Conservation (phyloP, 1,284 basidiomycete species). For the Ceratobasidium sp. region DNA sequence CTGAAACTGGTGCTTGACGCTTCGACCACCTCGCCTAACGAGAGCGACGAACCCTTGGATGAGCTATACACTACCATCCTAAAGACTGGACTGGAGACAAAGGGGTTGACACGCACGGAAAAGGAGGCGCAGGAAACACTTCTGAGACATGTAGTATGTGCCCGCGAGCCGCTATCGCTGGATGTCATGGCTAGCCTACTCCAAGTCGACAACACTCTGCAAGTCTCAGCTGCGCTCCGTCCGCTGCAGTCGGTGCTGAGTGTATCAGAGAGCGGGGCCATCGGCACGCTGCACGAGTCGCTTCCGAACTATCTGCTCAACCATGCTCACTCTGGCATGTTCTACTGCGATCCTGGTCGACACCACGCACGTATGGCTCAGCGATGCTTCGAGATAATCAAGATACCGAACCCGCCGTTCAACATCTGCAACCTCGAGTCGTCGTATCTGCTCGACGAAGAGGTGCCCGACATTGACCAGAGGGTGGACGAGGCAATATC, state of each 20-base stretch:
- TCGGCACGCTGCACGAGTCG: not conserved
- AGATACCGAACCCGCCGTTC: conserved; percentile 1
- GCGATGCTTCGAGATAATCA: conserved; percentile 6
- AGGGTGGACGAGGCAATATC: not conserved
- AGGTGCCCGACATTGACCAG: not conserved
- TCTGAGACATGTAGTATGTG: not conserved
- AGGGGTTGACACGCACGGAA: not conserved
- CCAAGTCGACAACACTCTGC: not conserved
- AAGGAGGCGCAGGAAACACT: not conserved
- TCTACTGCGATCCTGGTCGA: not conserved
- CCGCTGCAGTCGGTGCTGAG: not conserved
- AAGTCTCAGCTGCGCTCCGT: not conserved
- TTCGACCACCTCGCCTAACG: not conserved
- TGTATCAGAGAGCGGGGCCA: not conserved
- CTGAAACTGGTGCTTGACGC: not conserved
- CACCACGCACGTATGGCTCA: conserved; percentile 1
- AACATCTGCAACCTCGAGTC: conserved; percentile 35
- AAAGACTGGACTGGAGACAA: not conserved
- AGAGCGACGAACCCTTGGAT: not conserved
- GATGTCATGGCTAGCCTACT: not conserved
- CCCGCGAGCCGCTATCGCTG: not conserved
- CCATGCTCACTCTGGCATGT: not conserved
- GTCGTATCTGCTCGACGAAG: conserved; percentile 14
- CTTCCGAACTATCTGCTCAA: not conserved
- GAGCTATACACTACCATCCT: conserved; percentile 3